phyloP scores from a whole-genome alignment of 2,329 filamentous ascomycete genomes.

The Catunica adiposa region DNA sequence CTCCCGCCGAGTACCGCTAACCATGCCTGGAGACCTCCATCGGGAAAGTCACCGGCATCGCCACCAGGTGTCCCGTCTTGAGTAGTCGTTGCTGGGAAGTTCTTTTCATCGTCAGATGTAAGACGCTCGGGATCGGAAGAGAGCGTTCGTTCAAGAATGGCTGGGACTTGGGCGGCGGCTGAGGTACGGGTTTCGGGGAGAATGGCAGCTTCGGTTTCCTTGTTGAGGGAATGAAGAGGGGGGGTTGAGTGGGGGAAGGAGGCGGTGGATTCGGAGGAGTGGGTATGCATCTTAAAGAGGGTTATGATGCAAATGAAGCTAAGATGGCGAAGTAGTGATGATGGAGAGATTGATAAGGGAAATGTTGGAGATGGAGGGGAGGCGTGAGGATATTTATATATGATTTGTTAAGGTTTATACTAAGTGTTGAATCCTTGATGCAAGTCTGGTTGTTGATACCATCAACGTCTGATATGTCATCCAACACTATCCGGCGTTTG shows the following conservation, averaged over 20 bases:
- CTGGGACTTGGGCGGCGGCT: slow-evolving; percentile 18
- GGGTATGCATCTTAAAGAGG: background rate
- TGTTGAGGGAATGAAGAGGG: background rate
- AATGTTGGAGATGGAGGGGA: too few species aligned
- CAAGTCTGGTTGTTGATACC: too few species aligned
- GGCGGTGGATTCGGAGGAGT: background rate
- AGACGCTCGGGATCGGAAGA: slow-evolving; percentile 13
- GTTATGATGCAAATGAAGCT: too few species aligned
- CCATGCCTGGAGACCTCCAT: slow-evolving; percentile 42
- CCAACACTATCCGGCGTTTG: too few species aligned
- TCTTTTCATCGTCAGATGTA: slow-evolving; percentile 10
- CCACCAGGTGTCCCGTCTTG: slow-evolving; percentile 12
- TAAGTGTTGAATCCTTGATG: background rate
- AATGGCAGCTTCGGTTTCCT: slow-evolving; percentile 3
- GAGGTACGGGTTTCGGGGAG: slow-evolving; percentile 20
- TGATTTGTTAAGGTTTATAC: background rate
- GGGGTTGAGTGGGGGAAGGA: background rate
- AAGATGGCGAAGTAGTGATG: too few species aligned
- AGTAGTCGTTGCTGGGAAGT: slow-evolving; percentile 1
- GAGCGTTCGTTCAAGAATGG: slow-evolving; percentile 14
- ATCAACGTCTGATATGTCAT: too few species aligned
- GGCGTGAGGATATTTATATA: background rate
- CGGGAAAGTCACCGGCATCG: slow-evolving; percentile 32
- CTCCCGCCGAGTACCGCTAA: slow-evolving; percentile 34
- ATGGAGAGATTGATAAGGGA: too few species aligned